Percentiles rank a stretch among this genome's conserved stretches.
Conservation (phyloP, 2,329 filamentous ascomycete species). For the Penicillium sp. region DNA sequence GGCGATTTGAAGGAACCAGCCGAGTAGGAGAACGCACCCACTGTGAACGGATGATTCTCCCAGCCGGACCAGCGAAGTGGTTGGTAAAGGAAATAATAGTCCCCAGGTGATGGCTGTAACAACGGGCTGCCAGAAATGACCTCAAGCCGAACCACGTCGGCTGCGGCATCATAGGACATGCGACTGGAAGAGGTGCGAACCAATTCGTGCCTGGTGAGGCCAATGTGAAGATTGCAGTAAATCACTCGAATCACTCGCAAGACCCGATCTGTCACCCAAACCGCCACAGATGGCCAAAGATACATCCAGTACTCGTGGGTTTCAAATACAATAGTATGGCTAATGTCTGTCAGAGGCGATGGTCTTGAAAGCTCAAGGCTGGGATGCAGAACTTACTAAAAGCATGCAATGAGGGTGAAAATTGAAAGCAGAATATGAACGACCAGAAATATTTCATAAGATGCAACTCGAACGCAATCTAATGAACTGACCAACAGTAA, state of each 20-base stretch:
- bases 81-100: conserved; percentile 49
- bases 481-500: conserved; percentile 42
- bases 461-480: conserved; percentile 42
- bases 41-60: conserved; percentile 50
- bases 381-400: conserved; percentile 37
- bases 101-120: conserved; percentile 40
- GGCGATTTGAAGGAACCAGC: neutral
- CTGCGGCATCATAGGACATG: conserved; percentile 41
- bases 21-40: conserved; percentile 32
- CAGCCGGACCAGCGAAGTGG: conserved; percentile 42
- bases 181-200: conserved; percentile 33
- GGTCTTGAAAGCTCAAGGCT: neutral
- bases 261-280: conserved; percentile 47
- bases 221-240: conserved; percentile 42
- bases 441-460: conserved; percentile 43
- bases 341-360: conserved; percentile 12
- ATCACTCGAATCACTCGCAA: conserved; percentile 42
- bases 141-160: conserved; percentile 47
- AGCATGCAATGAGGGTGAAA: conserved; percentile 43
- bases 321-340: conserved; percentile 47
- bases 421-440: conserved; percentile 38
- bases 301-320: conserved; percentile 46
- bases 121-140: conserved; percentile 34
- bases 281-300: conserved; percentile 45
- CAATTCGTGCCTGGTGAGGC: conserved; percentile 11